Evolutionary conservation across 768 basidiomycete species (phyloP), one percentile per base, ranked within the genome.

Genomic region (Hericium erinaceus): DNA sequence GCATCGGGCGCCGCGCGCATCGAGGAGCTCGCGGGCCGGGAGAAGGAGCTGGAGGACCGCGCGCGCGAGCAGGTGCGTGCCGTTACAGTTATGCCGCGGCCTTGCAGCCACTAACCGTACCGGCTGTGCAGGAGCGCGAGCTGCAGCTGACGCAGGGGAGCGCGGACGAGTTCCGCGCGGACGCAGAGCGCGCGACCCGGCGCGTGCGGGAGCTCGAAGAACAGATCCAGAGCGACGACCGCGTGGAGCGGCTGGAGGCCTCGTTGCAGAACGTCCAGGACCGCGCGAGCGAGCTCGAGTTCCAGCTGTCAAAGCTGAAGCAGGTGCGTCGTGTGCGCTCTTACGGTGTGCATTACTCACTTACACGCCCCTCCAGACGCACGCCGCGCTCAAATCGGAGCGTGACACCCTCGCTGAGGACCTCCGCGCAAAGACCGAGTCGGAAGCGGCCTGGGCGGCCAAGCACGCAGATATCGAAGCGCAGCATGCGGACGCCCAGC

Each of bases 151-250:
- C 78, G n/a, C 81, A 77, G 59, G 78, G 76, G 0, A 75, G 80
- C 3, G 66, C 80, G 7, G 71, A 74, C 48, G 83, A 85, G 39
- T 68, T 80, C 37, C 80, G 77, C 52, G 71, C 76, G 40, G 76
- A 82, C 58, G 76, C 79, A 4, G 79, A 80, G 52, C 77, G 79
- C 50, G 75, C 77, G 60, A 77, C 79, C 79, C 77, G 82, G 48
- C 75, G 80, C 56, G 76, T 85, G 24, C 83, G 81, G 26, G 88
- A 92, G 62, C 70, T 93, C 37, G 83, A 89, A 64, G 90, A 92
- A 60, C 87, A 89, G 61, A 84, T 93, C 20, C 83, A 92, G 68
- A 84, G 80, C 59, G 90, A 93, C 66, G 89, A 92, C 69, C 84
- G 87, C 44, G 83, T 84, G 15, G 90, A 91, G 61, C 77, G 78